Conservation (phyloP, 352 stramenopile genomes). For the Phytophthora vignae region DNA sequence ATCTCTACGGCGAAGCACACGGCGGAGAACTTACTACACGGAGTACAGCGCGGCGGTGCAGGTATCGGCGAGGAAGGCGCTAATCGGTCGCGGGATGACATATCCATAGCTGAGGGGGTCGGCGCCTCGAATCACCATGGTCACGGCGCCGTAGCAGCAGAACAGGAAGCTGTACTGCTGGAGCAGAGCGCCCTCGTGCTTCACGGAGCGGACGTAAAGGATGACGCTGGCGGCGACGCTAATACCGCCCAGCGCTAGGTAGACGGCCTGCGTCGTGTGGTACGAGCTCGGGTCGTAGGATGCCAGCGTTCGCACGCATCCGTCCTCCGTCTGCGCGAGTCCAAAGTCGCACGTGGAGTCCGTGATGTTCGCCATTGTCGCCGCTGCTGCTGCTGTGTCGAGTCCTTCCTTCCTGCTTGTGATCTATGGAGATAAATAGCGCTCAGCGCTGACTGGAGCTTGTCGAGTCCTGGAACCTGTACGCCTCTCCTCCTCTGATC, state of each 20-base stretch:
- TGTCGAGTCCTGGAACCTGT: conserved; percentile 24
- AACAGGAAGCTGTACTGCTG: conserved; percentile 58
- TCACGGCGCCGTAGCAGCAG: conserved; percentile 52
- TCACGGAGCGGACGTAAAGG: conserved; percentile 47
- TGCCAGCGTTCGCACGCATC: conserved; percentile 44
- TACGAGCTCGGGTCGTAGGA: conserved; percentile 41
- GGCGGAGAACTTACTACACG: conserved; percentile 48
- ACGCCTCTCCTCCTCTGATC: not conserved
- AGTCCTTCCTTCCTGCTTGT: conserved; percentile 14
- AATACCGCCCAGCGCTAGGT: conserved; percentile 39
- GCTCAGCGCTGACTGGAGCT: conserved; percentile 8
- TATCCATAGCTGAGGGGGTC: conserved; percentile 56
- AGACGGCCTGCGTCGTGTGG: conserved; percentile 40
- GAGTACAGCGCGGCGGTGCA: conserved; percentile 61
- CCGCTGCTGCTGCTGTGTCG: conserved; percentile 1
- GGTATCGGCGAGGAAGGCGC: conserved; percentile 48
- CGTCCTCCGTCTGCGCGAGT: conserved; percentile 35
- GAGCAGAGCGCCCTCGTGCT: conserved; percentile 46
- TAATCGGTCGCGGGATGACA: conserved; percentile 49
- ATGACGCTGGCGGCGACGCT: conserved; percentile 40
- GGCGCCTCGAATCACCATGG: conserved; percentile 49
- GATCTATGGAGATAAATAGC: conserved; percentile 32
- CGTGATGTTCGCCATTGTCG: conserved; percentile 44
- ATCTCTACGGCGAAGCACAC: too few relatives aligned
- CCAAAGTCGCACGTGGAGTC: conserved; percentile 48